Percentiles rank a stretch among this genome's conserved stretches.
Evolutionary conservation across 202 grass and related monocot species (phyloP).

Genomic region (Setaria viridis): DNA sequence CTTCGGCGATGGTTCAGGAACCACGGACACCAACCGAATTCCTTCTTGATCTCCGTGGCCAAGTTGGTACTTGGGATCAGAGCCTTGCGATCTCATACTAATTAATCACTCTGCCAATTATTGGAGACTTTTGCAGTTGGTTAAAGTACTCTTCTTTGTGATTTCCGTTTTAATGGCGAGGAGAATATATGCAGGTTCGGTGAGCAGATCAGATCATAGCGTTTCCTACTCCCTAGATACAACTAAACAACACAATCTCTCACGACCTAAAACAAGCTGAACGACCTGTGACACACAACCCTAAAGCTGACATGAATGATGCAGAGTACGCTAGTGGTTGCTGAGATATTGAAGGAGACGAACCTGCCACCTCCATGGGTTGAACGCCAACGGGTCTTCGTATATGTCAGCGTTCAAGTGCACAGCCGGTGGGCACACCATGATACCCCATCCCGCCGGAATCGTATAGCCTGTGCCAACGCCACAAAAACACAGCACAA

Average conservation of each 20-base stretch:
- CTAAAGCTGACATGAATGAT: constrained; percentile 25
- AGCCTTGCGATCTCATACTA: constrained; percentile 44
- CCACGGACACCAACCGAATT: constrained; percentile 44
- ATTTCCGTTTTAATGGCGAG: constrained; percentile 30
- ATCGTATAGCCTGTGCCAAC: constrained; percentile 75
- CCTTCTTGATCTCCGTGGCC: constrained; percentile 42
- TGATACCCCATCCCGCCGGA: constrained; percentile 84
- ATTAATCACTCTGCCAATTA: constrained; percentile 48
- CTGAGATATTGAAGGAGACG: constrained; percentile 27
- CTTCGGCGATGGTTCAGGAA: constrained; percentile 47
- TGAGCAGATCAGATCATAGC: constrained; percentile 38
- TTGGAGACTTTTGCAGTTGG: constrained; percentile 39
- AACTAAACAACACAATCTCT: constrained; percentile 28
- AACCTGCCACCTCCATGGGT: constrained; percentile 96
- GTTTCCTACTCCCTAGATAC: constrained; percentile 26
- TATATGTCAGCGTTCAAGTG: constrained; percentile 88
- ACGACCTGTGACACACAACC: not conserved
- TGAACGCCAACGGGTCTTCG: constrained; percentile 77
- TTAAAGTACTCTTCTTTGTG: constrained; percentile 25
- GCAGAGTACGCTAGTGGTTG: not conserved
- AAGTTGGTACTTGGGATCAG: constrained; percentile 56
- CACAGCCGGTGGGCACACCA: constrained; percentile 84
- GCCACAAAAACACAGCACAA: constrained; percentile 13
- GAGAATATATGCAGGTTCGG: constrained; percentile 48
- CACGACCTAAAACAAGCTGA: constrained; percentile 2